phyloP scores from a whole-genome alignment of 345 rosid species.

The Mangifera indica region DNA sequence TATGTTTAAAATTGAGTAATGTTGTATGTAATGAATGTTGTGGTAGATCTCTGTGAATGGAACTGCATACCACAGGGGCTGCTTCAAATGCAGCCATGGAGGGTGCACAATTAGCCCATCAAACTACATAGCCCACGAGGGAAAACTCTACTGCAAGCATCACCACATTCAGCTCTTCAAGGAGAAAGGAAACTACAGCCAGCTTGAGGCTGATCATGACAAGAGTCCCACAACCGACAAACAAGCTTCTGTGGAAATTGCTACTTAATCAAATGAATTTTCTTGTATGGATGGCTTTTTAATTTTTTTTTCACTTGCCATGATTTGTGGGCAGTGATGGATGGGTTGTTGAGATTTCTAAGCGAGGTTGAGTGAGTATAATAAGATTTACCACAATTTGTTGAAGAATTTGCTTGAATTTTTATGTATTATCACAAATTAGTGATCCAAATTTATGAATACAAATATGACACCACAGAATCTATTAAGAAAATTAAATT shows the following conservation, averaged over 20 bases:
- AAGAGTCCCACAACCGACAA: conserved; percentile 20
- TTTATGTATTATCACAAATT: neutral
- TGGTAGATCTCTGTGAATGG: conserved; percentile 55
- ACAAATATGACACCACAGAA: no score
- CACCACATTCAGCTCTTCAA: conserved; percentile 64
- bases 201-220: conserved; percentile 44
- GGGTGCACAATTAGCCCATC: conserved; percentile 69
- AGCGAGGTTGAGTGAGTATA: conserved; percentile 7
- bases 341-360: neutral
- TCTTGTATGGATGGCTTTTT: neutral
- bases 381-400: conserved; percentile 9
- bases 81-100: conserved; percentile 63
- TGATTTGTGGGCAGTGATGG: conserved; percentile 10
- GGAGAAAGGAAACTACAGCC: conserved; percentile 68
- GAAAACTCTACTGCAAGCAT: conserved; percentile 68
- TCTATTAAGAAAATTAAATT: no score
- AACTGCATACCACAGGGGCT: conserved; percentile 49
- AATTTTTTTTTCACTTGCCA: neutral
- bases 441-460: no score
- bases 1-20: no score
- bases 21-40: neutral
- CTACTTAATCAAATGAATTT: conserved; percentile 22
- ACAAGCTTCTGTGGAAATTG: conserved; percentile 27
- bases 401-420: conserved; percentile 10
- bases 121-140: conserved; percentile 62